phyloP scores from a whole-genome alignment of 345 rosid species.

The Brassica juncea region DNA sequence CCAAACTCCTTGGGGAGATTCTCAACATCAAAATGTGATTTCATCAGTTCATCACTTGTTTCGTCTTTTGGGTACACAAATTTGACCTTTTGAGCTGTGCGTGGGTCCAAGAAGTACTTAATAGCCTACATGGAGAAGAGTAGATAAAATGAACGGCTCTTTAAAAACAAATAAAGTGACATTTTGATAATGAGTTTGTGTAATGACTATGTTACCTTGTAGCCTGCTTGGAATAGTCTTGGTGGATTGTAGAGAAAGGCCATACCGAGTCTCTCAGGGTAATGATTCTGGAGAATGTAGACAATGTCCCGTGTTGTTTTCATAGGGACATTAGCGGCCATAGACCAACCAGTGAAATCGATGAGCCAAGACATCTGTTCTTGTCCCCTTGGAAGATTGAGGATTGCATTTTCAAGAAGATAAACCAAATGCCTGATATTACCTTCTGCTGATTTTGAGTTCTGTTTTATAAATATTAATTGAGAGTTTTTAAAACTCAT shows the following conservation, averaged over 20 bases:
- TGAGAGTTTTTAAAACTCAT: background rate
- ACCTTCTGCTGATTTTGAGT: slow-evolving; percentile 65
- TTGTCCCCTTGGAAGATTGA: slow-evolving; percentile 81
- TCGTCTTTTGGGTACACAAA: slow-evolving; percentile 77
- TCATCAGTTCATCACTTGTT: slow-evolving; percentile 72
- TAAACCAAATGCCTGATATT: slow-evolving; percentile 80
- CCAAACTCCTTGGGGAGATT: slow-evolving; percentile 85
- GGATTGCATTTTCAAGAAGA: slow-evolving; percentile 80
- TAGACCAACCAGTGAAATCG: slow-evolving; percentile 89
- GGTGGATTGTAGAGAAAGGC: slow-evolving; percentile 89
- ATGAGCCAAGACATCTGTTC: slow-evolving; percentile 90
- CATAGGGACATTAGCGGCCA: slow-evolving; percentile 47
- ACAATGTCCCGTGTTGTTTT: slow-evolving; percentile 69
- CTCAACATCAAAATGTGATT: slow-evolving; percentile 62
- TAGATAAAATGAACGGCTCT: background rate
- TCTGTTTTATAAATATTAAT: slow-evolving; percentile 47
- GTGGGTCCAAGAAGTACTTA: slow-evolving; percentile 73
- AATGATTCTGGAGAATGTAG: slow-evolving; percentile 75
- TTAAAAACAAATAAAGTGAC: background rate
- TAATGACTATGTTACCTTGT: slow-evolving; percentile 54
- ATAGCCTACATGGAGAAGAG: slow-evolving; percentile 47
- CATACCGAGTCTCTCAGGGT: slow-evolving; percentile 87
- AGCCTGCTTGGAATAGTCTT: slow-evolving; percentile 77
- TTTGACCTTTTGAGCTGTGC: slow-evolving; percentile 73
- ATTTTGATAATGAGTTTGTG: background rate